Conservation (phyloP, 164 flowering plant genomes). For the Protea cynaroides region DNA sequence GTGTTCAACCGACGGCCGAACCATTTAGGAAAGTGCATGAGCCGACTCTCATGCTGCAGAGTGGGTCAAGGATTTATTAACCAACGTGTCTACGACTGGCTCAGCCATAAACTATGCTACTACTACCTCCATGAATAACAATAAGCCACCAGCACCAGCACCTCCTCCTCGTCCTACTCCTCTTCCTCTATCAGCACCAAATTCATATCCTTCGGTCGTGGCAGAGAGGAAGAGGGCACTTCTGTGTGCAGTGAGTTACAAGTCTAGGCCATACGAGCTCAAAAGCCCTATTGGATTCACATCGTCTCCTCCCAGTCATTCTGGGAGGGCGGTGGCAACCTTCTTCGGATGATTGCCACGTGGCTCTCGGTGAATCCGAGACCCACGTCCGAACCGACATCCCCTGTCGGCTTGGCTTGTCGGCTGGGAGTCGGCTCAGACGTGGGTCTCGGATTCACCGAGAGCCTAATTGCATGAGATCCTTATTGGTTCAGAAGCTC, state of each 20-base stretch:
- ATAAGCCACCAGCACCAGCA: no score
- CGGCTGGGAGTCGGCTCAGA: no score
- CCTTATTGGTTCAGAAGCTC: constrained; percentile 31
- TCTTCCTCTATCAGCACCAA: neutral
- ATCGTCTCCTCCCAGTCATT: no score
- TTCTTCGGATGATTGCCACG: no score
- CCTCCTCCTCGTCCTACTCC: neutral
- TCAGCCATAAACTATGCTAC: constrained; percentile 1
- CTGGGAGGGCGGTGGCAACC: no score
- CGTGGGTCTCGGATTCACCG: no score
- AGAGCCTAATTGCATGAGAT: constrained; percentile 39
- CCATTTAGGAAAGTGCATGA: constrained; percentile 4
- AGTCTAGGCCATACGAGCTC: constrained; percentile 23
- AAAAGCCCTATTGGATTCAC: no score
- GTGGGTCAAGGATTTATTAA: constrained; percentile 15
- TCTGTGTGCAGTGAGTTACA: constrained; percentile 48
- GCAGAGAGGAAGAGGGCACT: constrained; percentile 47
- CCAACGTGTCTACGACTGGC: constrained; percentile 10
- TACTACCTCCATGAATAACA: neutral
- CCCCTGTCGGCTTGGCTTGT: no score
- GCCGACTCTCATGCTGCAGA: constrained; percentile 4
- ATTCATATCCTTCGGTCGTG: constrained; percentile 5
- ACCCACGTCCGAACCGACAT: no score
- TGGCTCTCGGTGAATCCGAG: no score
- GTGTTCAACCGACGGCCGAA: constrained; percentile 7